These are phyloP conservation scores for Camelina hispida DNA, from an alignment of 345 rosid species.

Conservation along the genomic window DNA sequence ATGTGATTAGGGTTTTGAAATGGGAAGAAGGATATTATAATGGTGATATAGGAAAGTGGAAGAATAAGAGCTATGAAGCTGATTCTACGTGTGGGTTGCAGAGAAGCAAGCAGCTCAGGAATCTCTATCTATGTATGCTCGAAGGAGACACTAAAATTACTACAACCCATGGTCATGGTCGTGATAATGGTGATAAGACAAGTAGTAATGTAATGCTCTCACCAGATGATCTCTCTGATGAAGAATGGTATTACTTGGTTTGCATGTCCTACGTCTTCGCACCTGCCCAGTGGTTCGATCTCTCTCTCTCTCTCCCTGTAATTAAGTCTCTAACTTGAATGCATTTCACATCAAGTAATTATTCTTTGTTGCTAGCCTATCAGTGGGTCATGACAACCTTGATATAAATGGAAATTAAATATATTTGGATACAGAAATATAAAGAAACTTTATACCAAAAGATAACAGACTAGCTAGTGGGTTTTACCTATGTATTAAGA, in stretches of 20 bases:
- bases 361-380: neutral
- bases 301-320: neutral
- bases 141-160: conserved; percentile 52
- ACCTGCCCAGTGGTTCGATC: conserved; percentile 62
- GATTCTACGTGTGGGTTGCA: conserved; percentile 55
- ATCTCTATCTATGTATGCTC: conserved; percentile 59
- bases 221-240: conserved; percentile 77
- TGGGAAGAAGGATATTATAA: conserved; percentile 85
- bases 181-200: neutral
- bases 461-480: neutral
- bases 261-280: conserved; percentile 86
- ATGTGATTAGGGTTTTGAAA: conserved; percentile 54
- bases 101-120: conserved; percentile 71
- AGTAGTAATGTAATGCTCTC: conserved; percentile 45
- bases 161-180: conserved; percentile 47
- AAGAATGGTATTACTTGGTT: conserved; percentile 91
- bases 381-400: conserved; percentile 5
- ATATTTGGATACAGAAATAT: neutral
- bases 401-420: neutral
- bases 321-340: conserved; percentile 1
- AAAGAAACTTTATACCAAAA: neutral
- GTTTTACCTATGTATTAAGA: neutral
- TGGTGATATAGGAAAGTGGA: conserved; percentile 88
- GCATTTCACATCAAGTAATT: neutral
- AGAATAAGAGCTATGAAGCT: conserved; percentile 50